Base-by-base conservation (phyloP, 305 asterid genomes). In the Coffea humblotiana region DNA sequence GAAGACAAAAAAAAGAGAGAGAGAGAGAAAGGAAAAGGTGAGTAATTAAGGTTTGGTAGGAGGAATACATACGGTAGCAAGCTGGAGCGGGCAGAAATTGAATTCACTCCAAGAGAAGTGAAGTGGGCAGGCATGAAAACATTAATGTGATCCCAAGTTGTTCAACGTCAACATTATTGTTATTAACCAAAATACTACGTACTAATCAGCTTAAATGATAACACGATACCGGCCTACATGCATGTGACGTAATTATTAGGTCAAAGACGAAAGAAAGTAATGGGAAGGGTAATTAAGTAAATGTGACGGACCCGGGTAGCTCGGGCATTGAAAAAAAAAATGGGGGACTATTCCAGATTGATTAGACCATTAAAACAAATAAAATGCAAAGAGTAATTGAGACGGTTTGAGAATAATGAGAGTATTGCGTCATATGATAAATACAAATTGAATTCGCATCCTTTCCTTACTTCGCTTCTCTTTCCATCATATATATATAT, bases 331-430 rank as follows among this genome's bases (percentile, higher is more conserved):
- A 88, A 83, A 84, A 35, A 52, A 75, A 35, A 52, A 29, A 29
- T 73, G 72, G 71, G 80, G 84, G 74, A 72, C 79, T 83, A 75
- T 84, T 83, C 90, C 88, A 85, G 89, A 87, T 88, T 90, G 92
- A 78, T 82, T 82, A 87, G 78, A 73, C 82, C 90, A 91, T 90
- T 91, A 87, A 90, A 88, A 84, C 76, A 86, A 89, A 88, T 88
- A 90, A 90, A 93, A 93, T 93, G 92, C 92, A 81, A 37, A 82
- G 77, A 90, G 94, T 91, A 88, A 91, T 89, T 88, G 97, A 87
- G 91, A 75, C 91, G 35, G 98, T 92, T 92, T 93, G 98, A 88
- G 88, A 88, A 90, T 83, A 82, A 90, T 85, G 89, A 85, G 75
- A 84, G 82, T 79, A 88, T 84, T 88, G 79, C 87, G 85, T 88